These are phyloP conservation scores for Alternaria gaisen DNA, from an alignment of 2,329 filamentous ascomycete species.

Conservation along the genomic window DNA sequence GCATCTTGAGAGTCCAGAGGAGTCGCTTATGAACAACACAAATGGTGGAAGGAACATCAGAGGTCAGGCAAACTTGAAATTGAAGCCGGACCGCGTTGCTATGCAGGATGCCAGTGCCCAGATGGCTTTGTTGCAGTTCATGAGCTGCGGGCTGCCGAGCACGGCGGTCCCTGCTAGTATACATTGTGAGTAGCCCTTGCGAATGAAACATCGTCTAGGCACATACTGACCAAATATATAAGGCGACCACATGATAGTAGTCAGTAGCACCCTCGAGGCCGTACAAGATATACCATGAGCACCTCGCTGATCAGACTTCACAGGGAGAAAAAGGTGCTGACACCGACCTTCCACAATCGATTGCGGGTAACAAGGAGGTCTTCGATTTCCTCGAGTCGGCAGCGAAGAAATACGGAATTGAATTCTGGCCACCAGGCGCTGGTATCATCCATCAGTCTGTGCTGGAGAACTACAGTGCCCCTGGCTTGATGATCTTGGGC, in stretches of 20 bases:
- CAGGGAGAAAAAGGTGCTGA: slow-evolving; percentile 78
- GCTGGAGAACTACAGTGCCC: slow-evolving; percentile 96
- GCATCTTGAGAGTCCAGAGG: slow-evolving; percentile 88
- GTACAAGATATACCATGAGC: background rate
- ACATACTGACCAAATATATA: background rate
- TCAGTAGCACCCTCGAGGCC: background rate
- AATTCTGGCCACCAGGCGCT: slow-evolving; percentile 53
- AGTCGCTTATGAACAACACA: slow-evolving; percentile 83
- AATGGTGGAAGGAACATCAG: slow-evolving; percentile 85
- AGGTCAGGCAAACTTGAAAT: slow-evolving; percentile 89
- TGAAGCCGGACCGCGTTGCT: slow-evolving; percentile 95
- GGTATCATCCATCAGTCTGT: slow-evolving; percentile 86
- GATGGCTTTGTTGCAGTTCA: slow-evolving; percentile 98
- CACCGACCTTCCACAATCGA: slow-evolving; percentile 82
- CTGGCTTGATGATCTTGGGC: slow-evolving; percentile 97
- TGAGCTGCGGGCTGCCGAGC: slow-evolving; percentile 88
- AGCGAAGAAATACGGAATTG: slow-evolving; percentile 59
- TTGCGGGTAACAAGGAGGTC: slow-evolving; percentile 93
- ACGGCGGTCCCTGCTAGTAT: slow-evolving; percentile 97
- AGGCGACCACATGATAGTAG: slow-evolving; percentile 90
- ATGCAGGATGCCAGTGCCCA: slow-evolving; percentile 99
- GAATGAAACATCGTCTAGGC: background rate
- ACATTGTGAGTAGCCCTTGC: slow-evolving; percentile 67
- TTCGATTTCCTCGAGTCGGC: slow-evolving; percentile 97
- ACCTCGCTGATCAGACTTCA: background rate